Conservation (phyloP, 805 yeast species). For the Saccharomycopsis fodiens region DNA sequence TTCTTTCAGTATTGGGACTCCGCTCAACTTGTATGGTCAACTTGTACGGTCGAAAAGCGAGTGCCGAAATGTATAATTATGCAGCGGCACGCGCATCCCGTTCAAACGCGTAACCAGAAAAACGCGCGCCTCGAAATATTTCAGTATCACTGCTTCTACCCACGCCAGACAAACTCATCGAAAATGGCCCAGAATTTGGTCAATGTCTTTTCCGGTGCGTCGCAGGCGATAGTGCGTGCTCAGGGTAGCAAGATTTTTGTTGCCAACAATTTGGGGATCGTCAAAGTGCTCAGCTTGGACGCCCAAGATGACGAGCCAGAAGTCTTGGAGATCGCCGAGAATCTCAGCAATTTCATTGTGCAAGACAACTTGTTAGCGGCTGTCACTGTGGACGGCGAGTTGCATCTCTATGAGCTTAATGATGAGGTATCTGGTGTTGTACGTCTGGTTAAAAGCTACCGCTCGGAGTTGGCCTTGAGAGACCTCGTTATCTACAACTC, state of each 20-base stretch:
- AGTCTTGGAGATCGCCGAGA: constrained; percentile 43
- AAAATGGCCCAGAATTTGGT: constrained; percentile 1
- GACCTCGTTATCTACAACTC: constrained; percentile 12
- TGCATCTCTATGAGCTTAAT: constrained; percentile 7
- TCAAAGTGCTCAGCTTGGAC: constrained; percentile 42
- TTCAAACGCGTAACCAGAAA: no score
- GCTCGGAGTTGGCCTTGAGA: constrained; percentile 17
- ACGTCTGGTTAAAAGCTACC: not conserved
- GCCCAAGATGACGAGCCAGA: constrained; percentile 51
- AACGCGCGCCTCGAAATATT: no score
- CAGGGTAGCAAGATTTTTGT: constrained; percentile 34
- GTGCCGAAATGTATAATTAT: no score
- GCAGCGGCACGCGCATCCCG: no score
- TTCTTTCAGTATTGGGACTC: no score
- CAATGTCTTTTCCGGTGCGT: constrained; percentile 12
- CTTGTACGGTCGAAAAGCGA: no score
- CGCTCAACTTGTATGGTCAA: no score
- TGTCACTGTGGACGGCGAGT: constrained; percentile 17
- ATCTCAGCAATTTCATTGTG: constrained; percentile 35
- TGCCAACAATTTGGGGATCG: constrained; percentile 47
- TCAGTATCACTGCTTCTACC: no score
- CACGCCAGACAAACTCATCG: no score
- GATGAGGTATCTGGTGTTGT: not conserved
- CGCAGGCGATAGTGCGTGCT: constrained; percentile 10
- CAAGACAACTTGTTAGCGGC: constrained; percentile 32